Base-by-base conservation (phyloP, 345 rosid genomes). In the Eutrema japonicum region DNA sequence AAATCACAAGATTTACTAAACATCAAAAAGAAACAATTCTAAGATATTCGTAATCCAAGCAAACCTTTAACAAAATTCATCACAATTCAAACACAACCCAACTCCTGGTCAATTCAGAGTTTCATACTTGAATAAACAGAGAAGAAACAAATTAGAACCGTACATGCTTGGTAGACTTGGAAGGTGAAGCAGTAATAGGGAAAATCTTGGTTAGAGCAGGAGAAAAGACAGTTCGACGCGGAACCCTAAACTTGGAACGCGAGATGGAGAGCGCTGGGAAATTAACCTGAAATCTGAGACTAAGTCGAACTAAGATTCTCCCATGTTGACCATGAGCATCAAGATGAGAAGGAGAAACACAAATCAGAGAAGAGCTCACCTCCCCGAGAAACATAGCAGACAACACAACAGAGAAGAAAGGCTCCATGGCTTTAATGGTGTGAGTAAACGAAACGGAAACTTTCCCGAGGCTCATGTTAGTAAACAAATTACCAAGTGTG, bases 361-460 rank as follows among this genome's bases (percentile, higher is more conserved):
- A 68, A 68, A 49, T 6, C 8, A 71, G 22, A 66, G 26, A 53
- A 42, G 37, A 33, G 32, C 82, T 66, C 41, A 92, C 99, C 94
- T 96, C 99, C 30, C 91, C 94, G 6, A 90, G 87, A 74, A 96
- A 96, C 96, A 96, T 89, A 43, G 97, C 91, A 60, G 99, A 96
- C 43, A 96, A 85, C 41, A 89, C 32, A 76, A 95, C 99, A 2
- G 99, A 90, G 88, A 95, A 95, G 82, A 95, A 90, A n/a, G 99
- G 99, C 80, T 95, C 99, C 91, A 82, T 87, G 43, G 99, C 99
- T 83, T 95, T 95, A 79, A 96, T 89, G 3, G 99, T 96, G 83
- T 96, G 98, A 75, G 99, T 96, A 77, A 96, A 96, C 6, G 99
- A 96, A 83, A 96, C 98, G 37, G 98, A 90, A 70, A 96, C 99